Evolutionary conservation across 805 yeast genomes (phyloP).

Genomic region (Nakazawaea peltata): DNA sequence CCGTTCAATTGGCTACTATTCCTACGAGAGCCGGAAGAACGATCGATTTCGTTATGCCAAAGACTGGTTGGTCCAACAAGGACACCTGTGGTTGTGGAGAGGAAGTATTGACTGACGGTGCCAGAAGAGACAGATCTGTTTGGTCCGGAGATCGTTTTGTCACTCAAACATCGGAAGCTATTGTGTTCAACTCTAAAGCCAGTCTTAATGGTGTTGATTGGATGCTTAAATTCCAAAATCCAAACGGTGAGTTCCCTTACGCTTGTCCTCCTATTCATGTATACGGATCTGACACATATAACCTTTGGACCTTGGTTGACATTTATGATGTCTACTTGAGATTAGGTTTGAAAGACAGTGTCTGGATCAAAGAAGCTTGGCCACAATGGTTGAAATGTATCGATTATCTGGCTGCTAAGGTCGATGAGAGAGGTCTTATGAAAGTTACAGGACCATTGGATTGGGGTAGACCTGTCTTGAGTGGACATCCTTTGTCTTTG

Average conservation of each 20-base stretch:
- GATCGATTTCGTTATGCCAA: constrained; percentile 20
- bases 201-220: constrained; percentile 18
- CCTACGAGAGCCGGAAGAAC: constrained; percentile 42
- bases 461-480: constrained; percentile 10
- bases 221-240: constrained; percentile 13
- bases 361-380: constrained; percentile 8
- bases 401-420: constrained; percentile 5
- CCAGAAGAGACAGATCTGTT: constrained; percentile 11
- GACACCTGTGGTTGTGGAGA: constrained; percentile 12
- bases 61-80: constrained; percentile 28
- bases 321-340: constrained; percentile 4
- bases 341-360: constrained; percentile 2
- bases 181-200: constrained; percentile 22
- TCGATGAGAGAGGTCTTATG: constrained; percentile 9
- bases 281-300: constrained; percentile 11
- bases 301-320: constrained; percentile 8
- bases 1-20: constrained; percentile 23
- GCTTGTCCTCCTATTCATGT: constrained; percentile 9
- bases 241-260: constrained; percentile 10
- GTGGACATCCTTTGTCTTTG: constrained; percentile 7
- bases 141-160: constrained; percentile 12
- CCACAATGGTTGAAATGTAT: constrained; percentile 6
- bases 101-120: constrained; percentile 10
- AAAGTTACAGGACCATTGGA: constrained; percentile 8
- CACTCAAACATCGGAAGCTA: constrained; percentile 9